Evolutionary conservation across 371 early-diverging fungal species (phyloP), one percentile per base, ranked within the genome.

Genomic region (Mortierella sp.): DNA sequence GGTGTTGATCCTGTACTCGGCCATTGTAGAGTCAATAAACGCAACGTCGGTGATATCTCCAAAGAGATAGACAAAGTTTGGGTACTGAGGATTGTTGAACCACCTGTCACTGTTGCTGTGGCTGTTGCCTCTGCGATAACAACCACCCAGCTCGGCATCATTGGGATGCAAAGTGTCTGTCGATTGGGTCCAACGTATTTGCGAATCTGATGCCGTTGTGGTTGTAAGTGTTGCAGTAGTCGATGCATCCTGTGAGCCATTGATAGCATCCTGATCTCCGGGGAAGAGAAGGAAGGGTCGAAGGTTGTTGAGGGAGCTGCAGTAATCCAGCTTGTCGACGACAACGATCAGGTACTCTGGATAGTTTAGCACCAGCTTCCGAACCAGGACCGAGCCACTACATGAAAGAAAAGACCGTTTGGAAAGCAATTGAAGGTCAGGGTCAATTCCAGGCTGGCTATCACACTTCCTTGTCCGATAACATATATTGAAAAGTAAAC

Each of bases 271-370:
- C 74, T 59, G 44, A 48, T 34, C 50, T 26, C 21, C 43, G 71
- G n/a, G 71, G 40, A 40, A 11, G 16, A 16, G 44, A 44, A 89
- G 86, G 46, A 96, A 79, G n/a, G 85, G 81, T 61, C 88, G 89
- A 16, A 96, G 87, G 80, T 92, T 95, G 75, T 92, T 91, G 51
- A 92, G 76, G 3, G 95, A 94, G 31, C 96, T 93, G 86, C 96
- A 95, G 80, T 96, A 96, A 57, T 96, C 96, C 16, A 97, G 90
- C 79, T 95, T 95, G 82, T 97, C 97, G 26, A 96, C 91, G 8
- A 92, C 94, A 77, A 92, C 88, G 50, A 96, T 91, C 75, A 91
- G 89, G 78, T 93, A 95, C 74, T 95, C 91, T 48, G 96, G 95
- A 82, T 95, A 95, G 53, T 89, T 88, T 10, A 89, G 88, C 9